phyloP scores from a whole-genome alignment of 176 grass and related monocot genomes.

The Puccinellia tenuiflora region DNA sequence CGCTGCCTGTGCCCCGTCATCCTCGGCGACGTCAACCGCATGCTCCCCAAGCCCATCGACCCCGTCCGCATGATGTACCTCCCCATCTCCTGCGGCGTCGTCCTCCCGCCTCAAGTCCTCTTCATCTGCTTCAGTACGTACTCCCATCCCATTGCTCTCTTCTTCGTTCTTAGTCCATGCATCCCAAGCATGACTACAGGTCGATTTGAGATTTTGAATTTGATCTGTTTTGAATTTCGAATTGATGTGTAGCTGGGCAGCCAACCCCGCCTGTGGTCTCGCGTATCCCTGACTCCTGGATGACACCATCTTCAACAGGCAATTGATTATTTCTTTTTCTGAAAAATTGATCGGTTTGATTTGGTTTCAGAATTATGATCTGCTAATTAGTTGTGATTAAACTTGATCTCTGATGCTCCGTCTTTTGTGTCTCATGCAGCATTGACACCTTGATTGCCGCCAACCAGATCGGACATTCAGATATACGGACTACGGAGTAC shows the following conservation, averaged over 20 bases:
- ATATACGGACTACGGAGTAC: not conserved
- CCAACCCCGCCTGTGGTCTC: conserved; percentile 14
- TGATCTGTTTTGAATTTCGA: not conserved
- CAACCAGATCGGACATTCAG: not conserved
- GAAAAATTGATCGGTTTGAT: not conserved
- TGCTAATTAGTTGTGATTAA: not conserved
- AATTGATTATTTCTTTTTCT: not conserved
- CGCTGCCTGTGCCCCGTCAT: conserved; percentile 49
- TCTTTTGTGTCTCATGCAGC: conserved; percentile 12
- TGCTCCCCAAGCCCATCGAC: conserved; percentile 42
- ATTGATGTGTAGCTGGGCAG: conserved; percentile 4
- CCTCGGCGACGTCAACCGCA: conserved; percentile 43
- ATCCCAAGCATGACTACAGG: not conserved
- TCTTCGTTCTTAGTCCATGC: not conserved
- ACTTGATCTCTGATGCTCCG: not conserved
- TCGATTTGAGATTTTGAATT: not conserved
- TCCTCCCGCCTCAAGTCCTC: conserved; percentile 36
- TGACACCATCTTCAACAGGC: conserved; percentile 20
- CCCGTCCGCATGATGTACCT: conserved; percentile 49
- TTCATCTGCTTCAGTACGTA: conserved; percentile 44
- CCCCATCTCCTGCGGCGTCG: conserved; percentile 42
- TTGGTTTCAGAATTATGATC: not conserved
- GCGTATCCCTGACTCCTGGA: conserved; percentile 31
- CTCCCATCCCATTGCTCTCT: not conserved
- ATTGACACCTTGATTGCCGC: not conserved